Base-by-base conservation (phyloP, 2,329 filamentous ascomycete species). In the Teratosphaeria destructans region DNA sequence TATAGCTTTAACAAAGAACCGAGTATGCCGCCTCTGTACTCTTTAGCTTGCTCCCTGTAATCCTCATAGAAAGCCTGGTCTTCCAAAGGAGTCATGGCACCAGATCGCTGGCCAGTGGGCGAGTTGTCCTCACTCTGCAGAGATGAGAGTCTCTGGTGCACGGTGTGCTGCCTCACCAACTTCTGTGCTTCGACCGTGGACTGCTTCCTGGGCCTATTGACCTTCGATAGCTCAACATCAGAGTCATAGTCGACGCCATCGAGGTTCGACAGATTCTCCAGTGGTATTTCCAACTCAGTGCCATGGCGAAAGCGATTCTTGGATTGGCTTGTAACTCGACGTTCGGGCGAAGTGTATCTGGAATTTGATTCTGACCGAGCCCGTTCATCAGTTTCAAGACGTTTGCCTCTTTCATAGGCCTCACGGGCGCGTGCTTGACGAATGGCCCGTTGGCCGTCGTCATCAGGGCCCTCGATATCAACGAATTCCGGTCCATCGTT, bases 11-110 rank as follows among this genome's bases (percentile, higher is more conserved):
- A 76, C 0, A 95, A 76, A 0, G 85, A 86, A 2, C 86, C 85
- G 1, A 95, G 76, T 54, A 93, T 83, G 34, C 90, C 88, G 34
- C 85, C 86, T 56, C 85, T 83, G 70, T 89, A 92, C 63, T 86
- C 82, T 26, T 79, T 75, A 4, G 88, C 88, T 52, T 80, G 79
- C 53, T 86, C 84, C 19, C 89, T 82, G 68, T 89, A 89, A 59
- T 83, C 80, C 52, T 83, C 81, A 55, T 81, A 79, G 26, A 81
- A 77, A 52, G 82, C 78, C 47, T 74, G 69, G 54, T 79, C 76
- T 52, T 75, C 72, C 1, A 72, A 72, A 1, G 78, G 80, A 2
- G 80, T 82, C 6, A 76, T 72, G 52, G 76, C 76, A 16, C 79
- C 79, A 16, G 80, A 82, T 12, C 62, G 67, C 8, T 70, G 61